These are phyloP conservation scores for Agrocybe pediades DNA, from an alignment of 768 basidiomycete genomes.

Conservation along the genomic window DNA sequence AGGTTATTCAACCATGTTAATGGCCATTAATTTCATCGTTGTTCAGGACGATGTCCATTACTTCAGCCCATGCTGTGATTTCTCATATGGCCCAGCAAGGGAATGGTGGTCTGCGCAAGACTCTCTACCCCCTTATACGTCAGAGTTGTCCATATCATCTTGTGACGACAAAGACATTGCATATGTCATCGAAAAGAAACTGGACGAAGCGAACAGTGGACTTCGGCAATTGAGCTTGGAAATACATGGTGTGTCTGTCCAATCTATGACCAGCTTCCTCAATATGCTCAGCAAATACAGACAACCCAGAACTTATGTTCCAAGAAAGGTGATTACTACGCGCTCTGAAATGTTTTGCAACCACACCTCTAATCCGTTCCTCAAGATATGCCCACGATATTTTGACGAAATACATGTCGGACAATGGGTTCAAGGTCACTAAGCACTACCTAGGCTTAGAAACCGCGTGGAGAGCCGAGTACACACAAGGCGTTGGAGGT, in stretches of 20 bases:
- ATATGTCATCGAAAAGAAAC: constrained; percentile 50
- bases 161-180: constrained; percentile 38
- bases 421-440: constrained; percentile 71
- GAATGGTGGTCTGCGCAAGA: constrained; percentile 30
- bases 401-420: constrained; percentile 66
- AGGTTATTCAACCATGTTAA: neutral
- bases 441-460: constrained; percentile 67
- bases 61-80: constrained; percentile 47
- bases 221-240: constrained; percentile 68
- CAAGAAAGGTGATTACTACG: constrained; percentile 59
- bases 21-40: neutral
- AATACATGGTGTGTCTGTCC: constrained; percentile 58
- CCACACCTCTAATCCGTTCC: constrained; percentile 4
- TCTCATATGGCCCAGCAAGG: constrained; percentile 31
- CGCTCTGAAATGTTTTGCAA: neutral
- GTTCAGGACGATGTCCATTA: constrained; percentile 25
- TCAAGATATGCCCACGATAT: constrained; percentile 71
- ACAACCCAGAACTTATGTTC: constrained; percentile 67
- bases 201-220: constrained; percentile 52
- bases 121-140: constrained; percentile 44
- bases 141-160: constrained; percentile 15
- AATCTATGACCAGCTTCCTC: neutral
- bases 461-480: constrained; percentile 82
- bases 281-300: constrained; percentile 31
- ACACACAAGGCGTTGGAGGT: constrained; percentile 56